A percentile compares a stretch with the other conserved stretches of the same genome.
Conservation (phyloP, 768 basidiomycete species). For the Lenzites betulinus region DNA sequence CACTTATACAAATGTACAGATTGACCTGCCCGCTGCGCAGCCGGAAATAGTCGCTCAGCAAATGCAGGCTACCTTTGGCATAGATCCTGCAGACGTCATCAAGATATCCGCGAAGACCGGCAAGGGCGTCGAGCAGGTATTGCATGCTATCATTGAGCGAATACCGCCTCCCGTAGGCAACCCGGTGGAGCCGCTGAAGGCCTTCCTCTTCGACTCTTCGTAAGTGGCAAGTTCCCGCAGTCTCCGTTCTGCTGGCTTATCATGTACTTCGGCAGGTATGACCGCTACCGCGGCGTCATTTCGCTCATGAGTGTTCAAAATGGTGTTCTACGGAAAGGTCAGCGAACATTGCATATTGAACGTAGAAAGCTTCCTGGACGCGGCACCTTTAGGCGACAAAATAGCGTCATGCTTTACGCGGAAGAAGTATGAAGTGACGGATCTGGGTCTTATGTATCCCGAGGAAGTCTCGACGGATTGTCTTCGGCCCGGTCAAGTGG, state of each 20-base stretch:
- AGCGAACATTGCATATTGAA: constrained; percentile 1
- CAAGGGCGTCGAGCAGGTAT: constrained; percentile 71
- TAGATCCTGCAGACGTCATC: constrained; percentile 72
- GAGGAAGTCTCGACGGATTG: constrained; percentile 76
- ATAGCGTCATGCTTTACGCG: constrained; percentile 82
- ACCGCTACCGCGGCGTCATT: constrained; percentile 94
- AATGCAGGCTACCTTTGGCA: constrained; percentile 80
- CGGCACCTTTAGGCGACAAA: constrained; percentile 69
- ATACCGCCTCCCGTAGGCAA: constrained; percentile 78
- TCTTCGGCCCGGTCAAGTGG: constrained; percentile 79
- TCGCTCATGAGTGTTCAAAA: constrained; percentile 82
- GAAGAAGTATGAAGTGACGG: constrained; percentile 87
- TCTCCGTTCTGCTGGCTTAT: background rate
- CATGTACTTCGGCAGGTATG: constrained; percentile 61
- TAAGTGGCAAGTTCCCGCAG: constrained; percentile 38
- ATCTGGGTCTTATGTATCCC: constrained; percentile 88
- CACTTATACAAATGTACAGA: constrained; percentile 45
- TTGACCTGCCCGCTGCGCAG: constrained; percentile 89
- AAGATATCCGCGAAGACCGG: constrained; percentile 94
- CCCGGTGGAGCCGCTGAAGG: constrained; percentile 62
- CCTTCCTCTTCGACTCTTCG: constrained; percentile 93
- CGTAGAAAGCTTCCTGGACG: background rate
- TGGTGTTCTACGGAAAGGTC: constrained; percentile 83
- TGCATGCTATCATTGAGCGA: constrained; percentile 78
- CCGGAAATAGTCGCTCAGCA: constrained; percentile 80